Evolutionary conservation across 2,329 filamentous ascomycete species (phyloP), one percentile per base, ranked within the genome.

Genomic region (Fusarium circinatum): DNA sequence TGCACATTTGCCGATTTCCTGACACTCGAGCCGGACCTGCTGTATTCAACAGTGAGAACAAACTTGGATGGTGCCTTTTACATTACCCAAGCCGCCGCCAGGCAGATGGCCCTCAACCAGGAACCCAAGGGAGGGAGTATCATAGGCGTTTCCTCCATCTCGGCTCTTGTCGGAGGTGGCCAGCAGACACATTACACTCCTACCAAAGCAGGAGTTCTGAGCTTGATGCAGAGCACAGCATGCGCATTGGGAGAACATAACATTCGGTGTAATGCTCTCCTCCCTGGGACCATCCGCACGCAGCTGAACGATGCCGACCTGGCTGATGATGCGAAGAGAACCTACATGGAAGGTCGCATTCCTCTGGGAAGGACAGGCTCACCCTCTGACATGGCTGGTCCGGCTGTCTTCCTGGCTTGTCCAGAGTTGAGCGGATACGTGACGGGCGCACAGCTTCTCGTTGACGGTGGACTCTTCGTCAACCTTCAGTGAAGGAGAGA

Each of bases 31-130:
- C 88, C 90, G 3, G 88, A 92, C 64, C 90, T 97, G 62, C 93
- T 95, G 78, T 84, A 89, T 70, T 86, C 87, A 62, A 97, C 94
- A 6, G 86, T 97, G 45, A 86, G 89, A 42, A 96, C 93, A 56
- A 98, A 98, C 83, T 90, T 98, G 74, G 91, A 92, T 75, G 95
- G 95, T 49, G 93, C 94, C n/a, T 97, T 97, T 85, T 95, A 95
- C 84, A 88, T 93, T 41, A 92, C 93, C 28, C 95, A 97, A 85
- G 93, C 94, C 1, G 95, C 94, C 5, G 94, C 94, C 4, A 89
- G 91, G 6, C 94, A 96, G 80, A 96, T 98, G 93, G 91, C 92
- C 0, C 83, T 83, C 39, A 75, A 80, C 36, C 87, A 93, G 76
- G 84, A 86, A 5, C 90, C 91, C 0, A 82, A 89, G 0, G 94